Evolutionary conservation across 2,329 filamentous ascomycete species (phyloP), one percentile per base, ranked within the genome.

Genomic region (Alternaria conjuncta): DNA sequence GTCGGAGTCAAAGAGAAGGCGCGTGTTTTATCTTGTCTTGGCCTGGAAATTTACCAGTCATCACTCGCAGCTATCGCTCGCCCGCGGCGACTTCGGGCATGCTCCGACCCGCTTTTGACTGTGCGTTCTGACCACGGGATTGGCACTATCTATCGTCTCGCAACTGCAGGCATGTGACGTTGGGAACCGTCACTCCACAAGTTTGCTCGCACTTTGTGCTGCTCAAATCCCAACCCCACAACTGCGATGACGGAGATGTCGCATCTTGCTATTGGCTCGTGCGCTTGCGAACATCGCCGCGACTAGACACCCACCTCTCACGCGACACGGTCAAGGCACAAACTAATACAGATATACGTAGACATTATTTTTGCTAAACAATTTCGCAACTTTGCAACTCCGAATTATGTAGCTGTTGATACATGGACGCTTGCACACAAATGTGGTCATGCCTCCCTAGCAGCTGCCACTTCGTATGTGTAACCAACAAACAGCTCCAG

Each of bases 371-470:
- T 47, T 30, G 45, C 15, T 47, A 50, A 63, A 36, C 56, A 63
- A 55, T 60, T 46, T 63, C 44, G 32, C 26, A 25, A 60, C 58
- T 66, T 61, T 66, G 71, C 68, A 69, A 61, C 61, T 71, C 51
- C 67, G 55, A 69, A 71, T 72, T 66, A 49, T 69, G 61, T 65
- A 68, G 66, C 60, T 77, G 72, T 74, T 75, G 74, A 74, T 75
- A 78, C 75, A 77, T 69, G 61, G 65, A 68, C 59, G 60, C 60
- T 54, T 56, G 57, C 65, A 57, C 59, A 54, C 55, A 50, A 64
- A 70, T 57, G 61, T 63, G 61, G 25, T 64, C 51, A 57, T 56
- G 60, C 59, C 36, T 59, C 41, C 62, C 65, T 49, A 61, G 58
- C 51, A 58, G 53, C 60, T 63, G 64, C 71, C 59, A 63, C 61